Conservation (phyloP, 2,329 filamentous ascomycete species). For the Botryosphaeria dothidea region DNA sequence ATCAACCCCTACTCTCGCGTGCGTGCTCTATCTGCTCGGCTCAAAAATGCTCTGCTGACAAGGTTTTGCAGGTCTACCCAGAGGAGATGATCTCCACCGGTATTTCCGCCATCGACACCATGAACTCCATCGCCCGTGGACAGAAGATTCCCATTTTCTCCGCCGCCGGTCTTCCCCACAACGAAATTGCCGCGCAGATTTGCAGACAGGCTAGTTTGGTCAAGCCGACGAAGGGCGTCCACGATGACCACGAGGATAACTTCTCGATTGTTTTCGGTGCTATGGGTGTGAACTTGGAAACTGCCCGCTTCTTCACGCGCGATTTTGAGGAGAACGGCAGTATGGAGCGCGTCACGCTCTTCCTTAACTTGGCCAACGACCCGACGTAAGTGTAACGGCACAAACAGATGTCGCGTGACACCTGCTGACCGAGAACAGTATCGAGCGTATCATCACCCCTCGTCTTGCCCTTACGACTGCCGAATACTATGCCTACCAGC, state of each 20-base stretch:
- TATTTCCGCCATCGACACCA: conserved; percentile 98
- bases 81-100: conserved; percentile 99
- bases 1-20: conserved; percentile 98
- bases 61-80: conserved; percentile 74
- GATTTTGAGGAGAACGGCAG: conserved; percentile 99
- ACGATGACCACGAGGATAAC: conserved; percentile 97
- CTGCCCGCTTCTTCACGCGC: conserved; percentile 94
- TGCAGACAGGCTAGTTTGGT: conserved; percentile 96
- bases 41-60: conserved; percentile 23
- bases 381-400: conserved; percentile 73
- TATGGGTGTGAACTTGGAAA: conserved; percentile 99
- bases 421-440: conserved; percentile 55
- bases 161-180: conserved; percentile 95
- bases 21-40: conserved; percentile 42
- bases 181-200: conserved; percentile 98
- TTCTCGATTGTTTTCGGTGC: conserved; percentile 99
- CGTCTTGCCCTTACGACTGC: conserved; percentile 96
- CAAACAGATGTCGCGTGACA: conserved; percentile 1
- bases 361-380: conserved; percentile 98
- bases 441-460: conserved; percentile 99
- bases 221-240: conserved; percentile 89
- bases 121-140: conserved; percentile 89
- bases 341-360: conserved; percentile 94
- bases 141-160: conserved; percentile 99
- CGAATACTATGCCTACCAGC: conserved; percentile 99